Conservation (phyloP, 2,329 filamentous ascomycete genomes). For the Microthyrium microscopicum region DNA sequence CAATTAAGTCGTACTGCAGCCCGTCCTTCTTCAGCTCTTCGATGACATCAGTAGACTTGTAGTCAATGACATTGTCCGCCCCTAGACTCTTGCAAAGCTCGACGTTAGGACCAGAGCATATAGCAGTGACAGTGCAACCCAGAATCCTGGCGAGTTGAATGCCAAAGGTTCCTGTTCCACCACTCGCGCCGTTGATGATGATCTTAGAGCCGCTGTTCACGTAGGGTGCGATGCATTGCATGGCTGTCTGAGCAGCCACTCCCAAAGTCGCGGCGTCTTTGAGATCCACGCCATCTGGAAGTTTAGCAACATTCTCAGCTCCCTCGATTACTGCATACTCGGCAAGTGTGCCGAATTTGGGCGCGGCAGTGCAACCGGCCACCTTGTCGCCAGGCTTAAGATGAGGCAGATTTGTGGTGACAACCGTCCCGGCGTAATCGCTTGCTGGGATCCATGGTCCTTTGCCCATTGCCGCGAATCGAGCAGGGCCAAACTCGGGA, state of each 20-base stretch:
- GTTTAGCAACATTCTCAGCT: constrained; percentile 10
- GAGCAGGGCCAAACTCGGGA: constrained; percentile 28
- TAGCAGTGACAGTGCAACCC: constrained; percentile 41
- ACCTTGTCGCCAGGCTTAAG: constrained; percentile 23
- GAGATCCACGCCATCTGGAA: constrained; percentile 15
- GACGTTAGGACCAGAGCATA: constrained; percentile 41
- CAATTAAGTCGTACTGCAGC: constrained; percentile 32
- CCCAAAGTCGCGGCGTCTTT: constrained; percentile 22
- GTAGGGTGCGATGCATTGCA: constrained; percentile 16
- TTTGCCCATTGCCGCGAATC: constrained; percentile 20
- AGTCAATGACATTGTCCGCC: constrained; percentile 48
- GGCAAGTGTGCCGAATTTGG: constrained; percentile 20
- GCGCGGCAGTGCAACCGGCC: constrained; percentile 20
- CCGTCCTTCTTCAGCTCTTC: constrained; percentile 30
- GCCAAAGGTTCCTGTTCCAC: constrained; percentile 41
- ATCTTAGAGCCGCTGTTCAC: constrained; percentile 4
- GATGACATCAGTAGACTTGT: constrained; percentile 32
- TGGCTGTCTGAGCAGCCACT: constrained; percentile 23
- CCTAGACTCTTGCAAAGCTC: constrained; percentile 41
- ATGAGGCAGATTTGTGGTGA: constrained; percentile 15
- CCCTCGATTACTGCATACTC: constrained; percentile 20
- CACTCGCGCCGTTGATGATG: constrained; percentile 15
- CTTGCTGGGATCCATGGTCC: constrained; percentile 30
- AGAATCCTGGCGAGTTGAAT: constrained; percentile 47
- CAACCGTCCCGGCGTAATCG: constrained; percentile 36